Evolutionary conservation across 371 early-diverging fungal genomes (phyloP), one percentile per base, ranked within the genome.

Genomic region (Fennellomyces sp.): DNA sequence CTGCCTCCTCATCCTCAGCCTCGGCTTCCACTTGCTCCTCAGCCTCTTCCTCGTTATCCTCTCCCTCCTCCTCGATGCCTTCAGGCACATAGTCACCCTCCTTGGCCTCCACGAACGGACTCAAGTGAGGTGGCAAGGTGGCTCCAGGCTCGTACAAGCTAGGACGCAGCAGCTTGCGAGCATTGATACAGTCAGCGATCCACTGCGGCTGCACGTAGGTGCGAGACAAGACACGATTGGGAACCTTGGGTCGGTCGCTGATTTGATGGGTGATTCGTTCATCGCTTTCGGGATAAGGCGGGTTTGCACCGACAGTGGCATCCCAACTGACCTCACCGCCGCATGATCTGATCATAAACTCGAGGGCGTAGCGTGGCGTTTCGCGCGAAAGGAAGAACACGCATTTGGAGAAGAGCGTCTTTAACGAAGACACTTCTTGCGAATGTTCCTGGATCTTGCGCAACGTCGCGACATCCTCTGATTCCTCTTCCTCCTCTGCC

Each of bases 181-280:
- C 90, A 61, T 98, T 98, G 68, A 97, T 84, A 66, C 87, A 90
- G 70, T 98, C 99, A 65, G 91, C 97, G 5, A 96, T 83, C 97
- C 97, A 98, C 73, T 98, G 99, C n/a, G 99, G 99, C 76, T 97
- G 99, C 27, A 97, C 84, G 66, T 94, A 97, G n/a, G 77, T 80
- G 65, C 97, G 88, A 31, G 77, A 71, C 62, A 84, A 61, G 68
- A 88, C 82, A 62, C 81, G 83, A 63, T 89, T 84, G 56, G 72
- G 72, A 64, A 84, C 82, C 19, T 63, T 65, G 26, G 97, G 96
- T 31, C 97, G 89, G 78, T 98, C 98, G 29, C 86, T 76, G 60
- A 98, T 85, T 64, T 95, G 93, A 65, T 94, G 89, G 0, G 94
- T 95, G 70, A 98, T 93, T 8, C 84, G 76, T 13, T 87, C 80